Percentiles rank a stretch among this genome's conserved stretches.
phyloP scores from a whole-genome alignment of 1,139 yeast genomes.

The Yamadazyma spencermartinsiae region DNA sequence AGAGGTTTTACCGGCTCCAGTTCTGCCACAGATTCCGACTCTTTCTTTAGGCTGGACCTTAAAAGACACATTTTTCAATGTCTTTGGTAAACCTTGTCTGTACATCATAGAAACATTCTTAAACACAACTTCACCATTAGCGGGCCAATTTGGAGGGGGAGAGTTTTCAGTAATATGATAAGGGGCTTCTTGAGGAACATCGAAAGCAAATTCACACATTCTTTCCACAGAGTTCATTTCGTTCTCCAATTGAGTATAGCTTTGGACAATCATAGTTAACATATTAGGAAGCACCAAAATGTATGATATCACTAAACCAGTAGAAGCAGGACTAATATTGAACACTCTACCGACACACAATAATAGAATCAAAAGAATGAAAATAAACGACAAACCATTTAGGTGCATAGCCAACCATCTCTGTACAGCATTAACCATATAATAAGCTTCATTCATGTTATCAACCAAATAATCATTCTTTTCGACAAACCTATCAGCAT shows the following conservation, averaged over 20 bases:
- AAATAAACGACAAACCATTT: slow-evolving; percentile 53
- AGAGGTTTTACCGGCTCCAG: slow-evolving; percentile 80
- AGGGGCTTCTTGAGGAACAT: slow-evolving; percentile 41
- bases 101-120: slow-evolving; percentile 63
- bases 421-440: slow-evolving; percentile 66
- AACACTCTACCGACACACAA: slow-evolving; percentile 69
- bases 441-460: slow-evolving; percentile 72
- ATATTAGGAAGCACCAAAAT: slow-evolving; percentile 53
- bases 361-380: slow-evolving; percentile 52
- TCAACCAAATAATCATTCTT: slow-evolving; percentile 54
- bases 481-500: slow-evolving; percentile 48
- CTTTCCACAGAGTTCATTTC: slow-evolving; percentile 87
- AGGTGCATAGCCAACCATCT: slow-evolving; percentile 79
- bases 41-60: slow-evolving; percentile 55
- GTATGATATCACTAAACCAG: slow-evolving; percentile 70
- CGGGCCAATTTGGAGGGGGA: slow-evolving; percentile 55
- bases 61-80: slow-evolving; percentile 56
- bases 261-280: slow-evolving; percentile 51
- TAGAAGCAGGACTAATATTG: slow-evolving; percentile 60
- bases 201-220: slow-evolving; percentile 64
- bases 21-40: slow-evolving; percentile 77
- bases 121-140: slow-evolving; percentile 54
- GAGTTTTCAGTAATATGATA: slow-evolving; percentile 51
- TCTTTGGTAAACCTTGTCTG: slow-evolving; percentile 74
- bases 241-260: slow-evolving; percentile 74